A percentile compares a stretch with the other conserved stretches of the same genome.
Conservation (phyloP, 495 filamentous ascomycete genomes). For the Neurospora sp. region DNA sequence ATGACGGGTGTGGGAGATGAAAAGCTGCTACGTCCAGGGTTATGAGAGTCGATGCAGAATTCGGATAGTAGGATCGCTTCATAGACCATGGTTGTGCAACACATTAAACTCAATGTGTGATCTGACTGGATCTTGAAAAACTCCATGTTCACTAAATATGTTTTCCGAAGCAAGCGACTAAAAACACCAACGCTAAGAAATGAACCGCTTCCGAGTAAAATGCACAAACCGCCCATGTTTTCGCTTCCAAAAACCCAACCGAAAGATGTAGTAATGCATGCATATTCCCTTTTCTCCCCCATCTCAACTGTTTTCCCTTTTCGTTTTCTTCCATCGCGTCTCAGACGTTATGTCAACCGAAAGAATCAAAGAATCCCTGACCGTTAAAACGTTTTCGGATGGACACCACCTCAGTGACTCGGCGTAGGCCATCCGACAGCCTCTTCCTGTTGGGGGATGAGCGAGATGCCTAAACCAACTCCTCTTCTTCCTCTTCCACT, state of each 20-base stretch:
- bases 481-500: conserved; percentile 15
- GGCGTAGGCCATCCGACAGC: not conserved
- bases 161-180: not conserved
- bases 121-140: not conserved
- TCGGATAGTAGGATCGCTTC: not conserved
- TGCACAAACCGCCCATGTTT: not conserved
- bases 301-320: not conserved
- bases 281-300: not conserved
- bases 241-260: not conserved
- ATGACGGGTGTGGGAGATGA: not conserved
- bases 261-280: not conserved
- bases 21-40: not conserved
- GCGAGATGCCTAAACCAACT: not conserved
- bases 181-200: not conserved
- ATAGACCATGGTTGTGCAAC: not conserved
- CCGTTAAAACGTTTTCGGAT: not conserved
- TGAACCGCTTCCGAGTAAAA: not conserved
- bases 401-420: not conserved
- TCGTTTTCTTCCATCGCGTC: not conserved
- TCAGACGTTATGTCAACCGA: not conserved
- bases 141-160: not conserved
- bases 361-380: not conserved
- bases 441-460: not conserved
- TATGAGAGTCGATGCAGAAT: not conserved
- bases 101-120: not conserved